Conservation (phyloP, 371 early-diverging fungal genomes). For the Batkoa obscura region DNA sequence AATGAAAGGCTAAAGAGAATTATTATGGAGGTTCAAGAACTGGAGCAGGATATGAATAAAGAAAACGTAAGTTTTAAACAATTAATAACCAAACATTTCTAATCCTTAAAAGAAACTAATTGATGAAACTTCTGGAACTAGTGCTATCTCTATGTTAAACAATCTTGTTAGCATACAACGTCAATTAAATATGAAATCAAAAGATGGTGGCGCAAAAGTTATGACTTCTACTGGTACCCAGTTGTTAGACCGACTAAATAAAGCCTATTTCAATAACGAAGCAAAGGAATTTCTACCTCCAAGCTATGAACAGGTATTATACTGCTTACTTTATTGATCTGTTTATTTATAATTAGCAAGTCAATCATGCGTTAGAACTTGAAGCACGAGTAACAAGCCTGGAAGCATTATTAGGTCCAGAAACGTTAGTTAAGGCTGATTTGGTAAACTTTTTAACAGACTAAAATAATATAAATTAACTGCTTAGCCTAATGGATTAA, state of each 20-base stretch:
- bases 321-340: too few species aligned
- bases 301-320: too few species aligned
- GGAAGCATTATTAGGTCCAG: constrained; percentile 1
- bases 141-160: too few species aligned
- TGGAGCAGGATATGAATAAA: not conserved
- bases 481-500: not conserved
- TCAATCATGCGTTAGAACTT: not conserved
- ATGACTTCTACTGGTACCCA: too few species aligned
- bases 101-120: too few species aligned
- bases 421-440: constrained; percentile 2
- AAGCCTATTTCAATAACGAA: too few species aligned
- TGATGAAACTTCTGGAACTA: too few species aligned
- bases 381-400: constrained; percentile 5
- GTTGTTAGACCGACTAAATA: too few species aligned
- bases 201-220: too few species aligned
- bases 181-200: too few species aligned
- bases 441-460: not conserved
- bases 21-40: not conserved
- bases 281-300: too few species aligned
- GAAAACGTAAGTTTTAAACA: not conserved
- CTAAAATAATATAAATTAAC: not conserved
- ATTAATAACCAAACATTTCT: not conserved
- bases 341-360: not conserved
- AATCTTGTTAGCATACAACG: too few species aligned
- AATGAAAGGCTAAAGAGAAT: not conserved